Evolutionary conservation across 495 filamentous ascomycete species (phyloP).

Genomic region (Annulohypoxylon moriforme): DNA sequence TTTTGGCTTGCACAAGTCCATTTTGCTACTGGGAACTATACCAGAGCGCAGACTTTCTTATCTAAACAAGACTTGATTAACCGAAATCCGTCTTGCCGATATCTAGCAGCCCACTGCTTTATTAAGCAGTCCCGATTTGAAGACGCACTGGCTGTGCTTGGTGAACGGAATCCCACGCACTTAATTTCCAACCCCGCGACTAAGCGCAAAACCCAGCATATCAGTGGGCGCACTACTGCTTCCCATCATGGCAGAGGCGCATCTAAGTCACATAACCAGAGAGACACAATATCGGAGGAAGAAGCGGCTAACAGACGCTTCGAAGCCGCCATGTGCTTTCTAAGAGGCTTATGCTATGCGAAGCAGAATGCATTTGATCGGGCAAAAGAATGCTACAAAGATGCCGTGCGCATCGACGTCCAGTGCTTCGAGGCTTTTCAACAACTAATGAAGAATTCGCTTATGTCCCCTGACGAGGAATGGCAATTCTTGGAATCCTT

Average conservation of each 20-base stretch:
- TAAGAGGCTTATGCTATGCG: conserved; percentile 92
- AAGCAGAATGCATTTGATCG: conserved; percentile 98
- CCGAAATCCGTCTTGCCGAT: conserved; percentile 86
- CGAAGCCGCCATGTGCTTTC: conserved; percentile 97
- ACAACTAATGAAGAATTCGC: conserved; percentile 94
- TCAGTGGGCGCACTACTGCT: conserved; percentile 40
- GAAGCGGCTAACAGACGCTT: conserved; percentile 79
- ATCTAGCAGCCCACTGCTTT: conserved; percentile 91
- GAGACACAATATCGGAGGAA: conserved; percentile 64
- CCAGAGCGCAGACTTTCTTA: conserved; percentile 85
- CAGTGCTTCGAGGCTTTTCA: conserved; percentile 99
- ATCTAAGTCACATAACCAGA: conserved; percentile 65
- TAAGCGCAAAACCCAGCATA: conserved; percentile 63
- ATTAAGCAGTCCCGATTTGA: conserved; percentile 91
- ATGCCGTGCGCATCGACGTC: conserved; percentile 94
- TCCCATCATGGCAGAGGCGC: conserved; percentile 47
- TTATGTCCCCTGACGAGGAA: conserved; percentile 98
- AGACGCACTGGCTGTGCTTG: conserved; percentile 87
- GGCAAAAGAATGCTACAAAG: conserved; percentile 98
- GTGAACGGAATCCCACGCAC: conserved; percentile 91
- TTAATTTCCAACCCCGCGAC: conserved; percentile 74
- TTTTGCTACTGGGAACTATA: conserved; percentile 93
- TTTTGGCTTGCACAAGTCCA: conserved; percentile 96
- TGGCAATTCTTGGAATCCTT: conserved; percentile 91
- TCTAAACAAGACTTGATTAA: conserved; percentile 83